These are phyloP conservation scores for Botrytis sinoallii DNA, from an alignment of 2,329 filamentous ascomycete species.

Conservation along the genomic window DNA sequence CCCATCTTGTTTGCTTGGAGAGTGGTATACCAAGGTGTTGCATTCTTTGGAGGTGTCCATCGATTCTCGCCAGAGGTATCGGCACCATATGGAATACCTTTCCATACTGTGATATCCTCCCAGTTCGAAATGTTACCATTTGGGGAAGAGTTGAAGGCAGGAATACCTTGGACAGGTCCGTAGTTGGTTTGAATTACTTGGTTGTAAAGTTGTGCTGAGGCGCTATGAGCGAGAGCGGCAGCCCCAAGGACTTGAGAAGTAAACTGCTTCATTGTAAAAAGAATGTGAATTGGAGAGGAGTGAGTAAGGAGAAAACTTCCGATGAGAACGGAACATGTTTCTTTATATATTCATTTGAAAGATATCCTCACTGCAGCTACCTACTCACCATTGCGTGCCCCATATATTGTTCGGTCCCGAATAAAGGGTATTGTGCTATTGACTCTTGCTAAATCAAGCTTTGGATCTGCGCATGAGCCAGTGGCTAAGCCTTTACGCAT, in stretches of 20 bases:
- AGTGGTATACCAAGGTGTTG: slow-evolving; percentile 26
- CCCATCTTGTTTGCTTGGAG: slow-evolving; percentile 34
- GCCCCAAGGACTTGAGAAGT: background rate
- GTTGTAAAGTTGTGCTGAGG: slow-evolving; percentile 20
- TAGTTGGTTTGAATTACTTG: slow-evolving; percentile 21
- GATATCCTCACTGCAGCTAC: background rate
- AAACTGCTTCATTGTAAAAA: background rate
- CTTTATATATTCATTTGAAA: background rate
- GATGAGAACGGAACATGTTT: background rate
- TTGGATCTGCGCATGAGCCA: background rate
- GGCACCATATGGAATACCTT: slow-evolving; percentile 32
- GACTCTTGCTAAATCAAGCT: background rate
- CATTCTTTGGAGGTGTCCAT: slow-evolving; percentile 37
- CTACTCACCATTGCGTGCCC: background rate
- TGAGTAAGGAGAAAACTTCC: background rate
- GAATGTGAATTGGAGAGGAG: background rate
- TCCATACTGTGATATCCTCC: slow-evolving; percentile 32
- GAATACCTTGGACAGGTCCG: slow-evolving; percentile 21
- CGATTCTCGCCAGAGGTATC: slow-evolving; percentile 42
- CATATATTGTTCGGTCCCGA: background rate
- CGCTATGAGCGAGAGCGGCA: background rate
- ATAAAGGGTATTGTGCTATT: background rate
- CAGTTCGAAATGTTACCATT: slow-evolving; percentile 17
- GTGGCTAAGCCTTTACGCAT: background rate
- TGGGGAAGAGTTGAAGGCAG: slow-evolving; percentile 23